phyloP scores from a whole-genome alignment of 345 rosid genomes.

The Mallotus nudiflorus region DNA sequence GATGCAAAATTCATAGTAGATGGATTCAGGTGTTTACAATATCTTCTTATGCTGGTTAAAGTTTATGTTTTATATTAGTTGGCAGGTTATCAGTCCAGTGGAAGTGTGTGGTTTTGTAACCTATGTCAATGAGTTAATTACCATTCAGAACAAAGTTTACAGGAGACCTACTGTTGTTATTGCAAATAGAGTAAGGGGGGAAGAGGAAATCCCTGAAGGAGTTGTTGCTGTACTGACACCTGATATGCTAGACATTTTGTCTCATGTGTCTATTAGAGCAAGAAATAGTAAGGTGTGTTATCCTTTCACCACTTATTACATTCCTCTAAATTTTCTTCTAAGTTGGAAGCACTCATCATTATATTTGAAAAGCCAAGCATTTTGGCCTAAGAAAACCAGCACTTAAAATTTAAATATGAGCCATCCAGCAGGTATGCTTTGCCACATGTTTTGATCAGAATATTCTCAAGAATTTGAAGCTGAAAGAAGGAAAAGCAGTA shows the following conservation, averaged over 20 bases:
- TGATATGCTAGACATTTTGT: conserved; percentile 42
- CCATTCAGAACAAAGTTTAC: conserved; percentile 41
- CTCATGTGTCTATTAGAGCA: conserved; percentile 47
- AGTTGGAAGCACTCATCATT: conserved; percentile 1
- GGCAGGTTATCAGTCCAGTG: conserved; percentile 49
- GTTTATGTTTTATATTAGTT: conserved; percentile 32
- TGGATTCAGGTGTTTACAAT: neutral
- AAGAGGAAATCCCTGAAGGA: conserved; percentile 47
- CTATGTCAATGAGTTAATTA: conserved; percentile 30
- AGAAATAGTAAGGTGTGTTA: conserved; percentile 39
- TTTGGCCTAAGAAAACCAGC: conserved; percentile 7
- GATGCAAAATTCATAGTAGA: neutral
- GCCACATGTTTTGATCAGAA: conserved; percentile 47
- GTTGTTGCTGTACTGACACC: conserved; percentile 49
- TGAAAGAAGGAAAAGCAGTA: conserved; percentile 40
- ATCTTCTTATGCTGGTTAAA: neutral
- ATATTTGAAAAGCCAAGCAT: conserved; percentile 10
- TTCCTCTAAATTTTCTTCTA: neutral
- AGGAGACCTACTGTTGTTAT: conserved; percentile 39
- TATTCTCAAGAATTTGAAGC: conserved; percentile 32
- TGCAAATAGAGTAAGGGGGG: conserved; percentile 41
- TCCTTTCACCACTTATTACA: neutral
- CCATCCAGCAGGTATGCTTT: conserved; percentile 39
- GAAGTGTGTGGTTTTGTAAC: conserved; percentile 41
- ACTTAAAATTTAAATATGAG: neutral